These are phyloP conservation scores for Lichtheimia ornata DNA, from an alignment of 371 early-diverging fungal genomes.

Conservation along the genomic window DNA sequence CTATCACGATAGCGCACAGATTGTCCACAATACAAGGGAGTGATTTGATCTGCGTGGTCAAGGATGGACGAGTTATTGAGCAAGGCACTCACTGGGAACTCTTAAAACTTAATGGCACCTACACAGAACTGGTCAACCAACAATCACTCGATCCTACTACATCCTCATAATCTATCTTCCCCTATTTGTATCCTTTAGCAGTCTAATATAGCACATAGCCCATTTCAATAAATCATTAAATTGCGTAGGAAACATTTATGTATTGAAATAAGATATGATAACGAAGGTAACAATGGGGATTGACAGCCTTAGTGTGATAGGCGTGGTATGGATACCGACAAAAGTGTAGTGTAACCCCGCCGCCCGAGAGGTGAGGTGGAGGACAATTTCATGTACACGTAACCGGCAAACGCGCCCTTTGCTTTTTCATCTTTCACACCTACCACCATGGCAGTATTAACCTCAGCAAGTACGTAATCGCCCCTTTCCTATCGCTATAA, in stretches of 20 bases:
- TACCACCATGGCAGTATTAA: slow-evolving; percentile 41
- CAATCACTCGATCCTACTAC: slow-evolving; percentile 11
- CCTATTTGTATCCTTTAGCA: background rate
- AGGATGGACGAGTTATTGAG: slow-evolving; percentile 68
- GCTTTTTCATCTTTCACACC: background rate
- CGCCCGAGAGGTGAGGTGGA: no score
- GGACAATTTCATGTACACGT: background rate
- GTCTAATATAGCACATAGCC: background rate
- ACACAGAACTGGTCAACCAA: slow-evolving; percentile 45
- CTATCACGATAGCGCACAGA: slow-evolving; percentile 67
- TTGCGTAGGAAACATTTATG: no score
- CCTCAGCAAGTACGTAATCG: slow-evolving; percentile 48
- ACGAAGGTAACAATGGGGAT: no score
- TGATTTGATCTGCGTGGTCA: slow-evolving; percentile 78
- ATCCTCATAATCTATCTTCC: background rate
- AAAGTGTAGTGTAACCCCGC: no score
- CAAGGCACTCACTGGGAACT: slow-evolving; percentile 67
- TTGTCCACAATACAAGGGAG: slow-evolving; percentile 71
- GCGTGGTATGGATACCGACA: no score
- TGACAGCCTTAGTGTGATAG: no score
- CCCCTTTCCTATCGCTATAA: background rate
- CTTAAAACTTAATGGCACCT: slow-evolving; percentile 43
- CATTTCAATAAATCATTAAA: no score
- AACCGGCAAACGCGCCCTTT: slow-evolving; percentile 9
- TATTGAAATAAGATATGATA: no score